These are phyloP conservation scores for Aspergillus clavatus DNA, from an alignment of 2,329 filamentous ascomycete species.

Conservation along the genomic window DNA sequence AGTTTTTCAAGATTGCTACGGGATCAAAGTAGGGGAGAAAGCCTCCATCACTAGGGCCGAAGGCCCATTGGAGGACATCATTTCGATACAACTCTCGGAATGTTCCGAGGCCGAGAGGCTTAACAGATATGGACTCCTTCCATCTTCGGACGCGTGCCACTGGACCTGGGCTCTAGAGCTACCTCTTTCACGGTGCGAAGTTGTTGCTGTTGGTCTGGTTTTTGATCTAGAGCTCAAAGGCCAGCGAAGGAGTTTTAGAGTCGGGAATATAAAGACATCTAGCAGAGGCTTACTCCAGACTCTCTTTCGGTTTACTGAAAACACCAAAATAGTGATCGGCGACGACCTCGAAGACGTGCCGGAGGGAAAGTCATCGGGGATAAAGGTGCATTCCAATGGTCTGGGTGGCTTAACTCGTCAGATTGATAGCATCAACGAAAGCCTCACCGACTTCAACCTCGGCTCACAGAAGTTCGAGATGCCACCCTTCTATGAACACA, in stretches of 20 bases:
- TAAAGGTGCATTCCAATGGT: constrained; percentile 40
- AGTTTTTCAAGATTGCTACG: constrained; percentile 65
- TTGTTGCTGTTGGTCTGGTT: constrained; percentile 64
- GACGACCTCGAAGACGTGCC: constrained; percentile 15
- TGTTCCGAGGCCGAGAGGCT: constrained; percentile 43
- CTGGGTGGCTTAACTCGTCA: constrained; percentile 66
- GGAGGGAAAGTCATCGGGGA: constrained; percentile 11
- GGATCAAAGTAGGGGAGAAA: constrained; percentile 66
- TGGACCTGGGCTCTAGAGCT: constrained; percentile 49
- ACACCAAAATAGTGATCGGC: constrained; percentile 31
- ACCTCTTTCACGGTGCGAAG: constrained; percentile 53
- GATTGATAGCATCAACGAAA: constrained; percentile 61
- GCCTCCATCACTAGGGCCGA: constrained; percentile 57
- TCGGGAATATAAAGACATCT: constrained; percentile 52
- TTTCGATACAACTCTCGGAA: constrained; percentile 58
- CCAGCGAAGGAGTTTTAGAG: constrained; percentile 57
- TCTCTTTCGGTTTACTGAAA: constrained; percentile 33
- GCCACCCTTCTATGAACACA: constrained; percentile 40
- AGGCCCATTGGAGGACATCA: constrained; percentile 50
- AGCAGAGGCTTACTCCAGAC: constrained; percentile 35
- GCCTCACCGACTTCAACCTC: constrained; percentile 54
- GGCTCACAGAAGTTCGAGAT: constrained; percentile 26
- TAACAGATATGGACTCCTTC: constrained; percentile 33
- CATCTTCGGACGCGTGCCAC: constrained; percentile 34
- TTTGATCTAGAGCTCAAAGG: constrained; percentile 60